Evolutionary conservation across 1,284 basidiomycete genomes (phyloP).

Genomic region (Hypsizygus ulmarius): DNA sequence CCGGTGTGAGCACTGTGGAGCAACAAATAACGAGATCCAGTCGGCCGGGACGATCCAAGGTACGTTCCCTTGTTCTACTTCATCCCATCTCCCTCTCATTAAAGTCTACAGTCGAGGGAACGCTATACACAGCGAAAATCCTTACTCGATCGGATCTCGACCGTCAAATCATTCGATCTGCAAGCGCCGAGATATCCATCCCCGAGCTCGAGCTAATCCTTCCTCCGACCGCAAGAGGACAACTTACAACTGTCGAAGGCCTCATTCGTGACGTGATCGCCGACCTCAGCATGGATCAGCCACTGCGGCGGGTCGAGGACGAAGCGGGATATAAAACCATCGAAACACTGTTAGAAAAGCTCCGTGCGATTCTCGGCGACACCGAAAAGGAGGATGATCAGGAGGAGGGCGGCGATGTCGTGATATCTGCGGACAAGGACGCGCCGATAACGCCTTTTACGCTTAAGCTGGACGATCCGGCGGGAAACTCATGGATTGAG

Average conservation of each 20-base stretch:
- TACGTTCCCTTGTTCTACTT: slow-evolving; percentile 35
- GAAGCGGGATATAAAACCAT: slow-evolving; percentile 79
- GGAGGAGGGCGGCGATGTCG: slow-evolving; percentile 37
- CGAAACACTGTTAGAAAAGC: slow-evolving; percentile 66
- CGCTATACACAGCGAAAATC: slow-evolving; percentile 80
- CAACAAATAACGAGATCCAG: slow-evolving; percentile 93
- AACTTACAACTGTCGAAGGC: slow-evolving; percentile 95
- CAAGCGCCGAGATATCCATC: slow-evolving; percentile 78
- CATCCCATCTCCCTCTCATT: neutral
- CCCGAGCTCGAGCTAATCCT: slow-evolving; percentile 93
- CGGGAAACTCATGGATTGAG: slow-evolving; percentile 94
- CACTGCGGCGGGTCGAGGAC: slow-evolving; percentile 82
- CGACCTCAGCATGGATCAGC: slow-evolving; percentile 86
- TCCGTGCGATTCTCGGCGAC: slow-evolving; percentile 72
- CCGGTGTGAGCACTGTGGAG: slow-evolving; percentile 90
- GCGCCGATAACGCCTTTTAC: slow-evolving; percentile 75
- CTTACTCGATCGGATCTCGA: slow-evolving; percentile 79
- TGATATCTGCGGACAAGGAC: slow-evolving; percentile 38
- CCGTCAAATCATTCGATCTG: slow-evolving; percentile 92
- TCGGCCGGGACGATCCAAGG: slow-evolving; percentile 87
- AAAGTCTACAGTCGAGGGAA: slow-evolving; percentile 54
- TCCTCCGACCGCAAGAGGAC: slow-evolving; percentile 82
- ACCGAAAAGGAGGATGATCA: slow-evolving; percentile 15
- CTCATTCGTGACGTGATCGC: slow-evolving; percentile 82
- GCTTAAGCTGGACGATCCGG: slow-evolving; percentile 87